phyloP scores from a whole-genome alignment of 306 rosid genomes.

The Canavalia gladiata region DNA sequence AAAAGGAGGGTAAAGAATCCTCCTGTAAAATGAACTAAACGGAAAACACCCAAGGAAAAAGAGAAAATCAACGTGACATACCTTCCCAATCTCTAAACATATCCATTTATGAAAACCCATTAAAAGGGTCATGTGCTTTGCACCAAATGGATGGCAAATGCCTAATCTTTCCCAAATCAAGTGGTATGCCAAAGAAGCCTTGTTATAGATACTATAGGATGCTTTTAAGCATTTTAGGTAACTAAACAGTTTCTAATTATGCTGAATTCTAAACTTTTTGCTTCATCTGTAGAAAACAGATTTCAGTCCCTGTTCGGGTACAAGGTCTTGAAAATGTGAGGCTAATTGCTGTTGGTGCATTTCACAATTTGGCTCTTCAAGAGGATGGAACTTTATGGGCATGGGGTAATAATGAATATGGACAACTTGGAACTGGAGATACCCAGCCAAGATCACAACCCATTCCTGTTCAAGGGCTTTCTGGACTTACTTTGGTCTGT shows the following conservation, averaged over 20 bases:
- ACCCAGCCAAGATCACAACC: slow-evolving; percentile 99
- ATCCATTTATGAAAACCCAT: not conserved
- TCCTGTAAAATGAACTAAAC: not conserved
- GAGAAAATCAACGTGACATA: not conserved
- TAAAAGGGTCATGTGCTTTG: not conserved
- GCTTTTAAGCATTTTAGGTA: slow-evolving; percentile 29
- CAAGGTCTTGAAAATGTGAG: slow-evolving; percentile 95
- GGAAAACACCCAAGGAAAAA: slow-evolving; percentile 17
- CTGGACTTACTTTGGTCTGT: slow-evolving; percentile 88
- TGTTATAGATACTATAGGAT: not conserved
- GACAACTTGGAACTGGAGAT: slow-evolving; percentile 99
- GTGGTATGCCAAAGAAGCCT: not conserved
- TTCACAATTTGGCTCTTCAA: slow-evolving; percentile 98
- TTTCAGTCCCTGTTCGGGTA: slow-evolving; percentile 93
- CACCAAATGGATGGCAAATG: not conserved
- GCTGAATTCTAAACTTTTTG: slow-evolving; percentile 34
- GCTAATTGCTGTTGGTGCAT: slow-evolving; percentile 97
- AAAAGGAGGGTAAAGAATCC: slow-evolving; percentile 20
- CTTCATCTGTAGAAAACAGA: slow-evolving; percentile 72
- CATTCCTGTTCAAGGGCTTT: slow-evolving; percentile 90
- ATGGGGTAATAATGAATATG: slow-evolving; percentile 99
- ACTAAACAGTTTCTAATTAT: slow-evolving; percentile 28
- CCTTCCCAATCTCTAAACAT: not conserved
- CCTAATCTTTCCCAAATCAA: not conserved
- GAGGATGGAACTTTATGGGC: slow-evolving; percentile 97